Evolutionary conservation across 805 yeast genomes (phyloP).

Genomic region (Pichia thaimueangensis): DNA sequence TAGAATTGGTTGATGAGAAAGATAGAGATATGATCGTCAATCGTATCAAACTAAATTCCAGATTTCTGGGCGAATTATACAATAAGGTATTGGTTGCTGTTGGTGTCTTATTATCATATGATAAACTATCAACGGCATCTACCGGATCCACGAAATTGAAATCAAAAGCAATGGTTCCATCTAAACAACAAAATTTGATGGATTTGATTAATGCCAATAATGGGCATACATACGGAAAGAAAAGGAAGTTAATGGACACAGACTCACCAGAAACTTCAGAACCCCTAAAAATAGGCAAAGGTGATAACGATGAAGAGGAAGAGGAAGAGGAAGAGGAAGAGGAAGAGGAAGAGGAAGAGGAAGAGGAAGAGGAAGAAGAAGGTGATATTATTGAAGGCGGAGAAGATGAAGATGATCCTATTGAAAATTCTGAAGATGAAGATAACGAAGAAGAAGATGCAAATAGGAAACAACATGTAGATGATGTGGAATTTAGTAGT

Average conservation of each 20-base stretch:
- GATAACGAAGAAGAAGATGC: constrained; percentile 1
- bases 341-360: background rate
- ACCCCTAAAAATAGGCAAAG: no score
- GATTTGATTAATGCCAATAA: no score
- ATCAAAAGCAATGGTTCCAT: background rate
- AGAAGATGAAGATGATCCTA: constrained; percentile 14
- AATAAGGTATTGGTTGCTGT: constrained; percentile 7
- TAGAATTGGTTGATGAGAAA: constrained; percentile 6
- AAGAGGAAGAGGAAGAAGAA: constrained; percentile 1
- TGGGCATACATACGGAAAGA: background rate
- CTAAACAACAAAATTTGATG: constrained; percentile 6
- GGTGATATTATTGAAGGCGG: no score
- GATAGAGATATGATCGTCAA: constrained; percentile 2
- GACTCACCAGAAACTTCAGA: background rate
- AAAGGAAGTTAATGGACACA: background rate
- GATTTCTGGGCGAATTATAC: constrained; percentile 20
- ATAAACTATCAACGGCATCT: no score
- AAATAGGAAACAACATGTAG: no score
- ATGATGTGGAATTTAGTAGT: constrained; percentile 12
- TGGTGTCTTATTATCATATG: constrained; percentile 4
- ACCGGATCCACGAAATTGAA: background rate
- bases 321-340: background rate
- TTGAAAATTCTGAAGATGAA: constrained; percentile 12
- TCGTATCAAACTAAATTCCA: constrained; percentile 24
- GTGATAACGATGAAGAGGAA: background rate